phyloP scores from a whole-genome alignment of 192 early-diverging fungal genomes.

The Mortierella hygrophila region DNA sequence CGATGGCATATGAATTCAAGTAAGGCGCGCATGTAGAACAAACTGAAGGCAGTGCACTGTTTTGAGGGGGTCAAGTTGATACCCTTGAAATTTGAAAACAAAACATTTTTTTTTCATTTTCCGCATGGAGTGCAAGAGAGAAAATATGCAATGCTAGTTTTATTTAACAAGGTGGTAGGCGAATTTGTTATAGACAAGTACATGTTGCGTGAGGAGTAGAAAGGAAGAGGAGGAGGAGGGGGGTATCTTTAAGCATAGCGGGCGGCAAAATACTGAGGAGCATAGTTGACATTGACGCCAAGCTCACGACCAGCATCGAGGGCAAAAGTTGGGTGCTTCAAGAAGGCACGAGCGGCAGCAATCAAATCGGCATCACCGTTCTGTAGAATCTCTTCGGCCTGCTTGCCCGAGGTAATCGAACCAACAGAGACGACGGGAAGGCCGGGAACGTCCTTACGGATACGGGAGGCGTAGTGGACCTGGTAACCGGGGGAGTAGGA shows the following conservation, averaged over 20 bases:
- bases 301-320: slow-evolving; percentile 76
- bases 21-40: no score
- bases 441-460: slow-evolving; percentile 72
- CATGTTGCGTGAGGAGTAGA: neutral
- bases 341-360: slow-evolving; percentile 76
- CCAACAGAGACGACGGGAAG: slow-evolving; percentile 78
- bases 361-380: slow-evolving; percentile 79
- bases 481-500: slow-evolving; percentile 68
- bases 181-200: no score
- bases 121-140: no score
- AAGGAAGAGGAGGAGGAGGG: neutral
- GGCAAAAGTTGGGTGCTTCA: slow-evolving; percentile 79
- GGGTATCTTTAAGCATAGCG: slow-evolving; percentile 14
- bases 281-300: slow-evolving; percentile 68
- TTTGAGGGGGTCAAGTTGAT: neutral
- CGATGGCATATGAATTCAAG: no score
- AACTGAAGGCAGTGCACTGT: no score
- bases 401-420: slow-evolving; percentile 72
- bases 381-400: slow-evolving; percentile 80
- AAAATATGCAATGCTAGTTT: neutral
- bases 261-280: slow-evolving; percentile 68
- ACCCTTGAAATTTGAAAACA: neutral
- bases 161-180: neutral
- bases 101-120: no score
- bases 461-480: slow-evolving; percentile 77